Conservation (phyloP, 2,329 filamentous ascomycete genomes). For the Balansia obtecta region DNA sequence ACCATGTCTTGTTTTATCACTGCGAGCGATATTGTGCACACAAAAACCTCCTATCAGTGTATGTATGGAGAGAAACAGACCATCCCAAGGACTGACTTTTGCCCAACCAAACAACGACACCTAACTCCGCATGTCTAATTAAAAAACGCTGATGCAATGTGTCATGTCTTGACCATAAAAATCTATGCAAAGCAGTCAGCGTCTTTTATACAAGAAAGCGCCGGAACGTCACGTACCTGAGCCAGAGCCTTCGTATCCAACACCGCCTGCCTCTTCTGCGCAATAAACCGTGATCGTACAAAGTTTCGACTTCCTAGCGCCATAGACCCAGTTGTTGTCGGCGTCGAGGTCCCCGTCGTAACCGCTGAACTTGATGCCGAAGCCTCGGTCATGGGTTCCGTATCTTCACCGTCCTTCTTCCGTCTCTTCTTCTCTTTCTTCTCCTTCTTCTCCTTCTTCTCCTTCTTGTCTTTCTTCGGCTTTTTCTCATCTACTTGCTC, state of each 20-base stretch:
- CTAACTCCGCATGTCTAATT: not conserved
- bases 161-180: constrained; percentile 50
- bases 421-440: constrained; percentile 35
- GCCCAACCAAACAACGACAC: no score
- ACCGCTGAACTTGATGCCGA: constrained; percentile 15
- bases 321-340: constrained; percentile 29
- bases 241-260: constrained; percentile 73
- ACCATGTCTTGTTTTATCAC: no score
- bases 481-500: constrained; percentile 18
- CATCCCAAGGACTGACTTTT: no score
- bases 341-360: constrained; percentile 24
- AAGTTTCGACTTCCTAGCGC: constrained; percentile 52
- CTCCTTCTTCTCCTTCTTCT: constrained; percentile 27
- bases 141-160: not conserved
- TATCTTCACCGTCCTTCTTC: constrained; percentile 26
- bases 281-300: constrained; percentile 71
- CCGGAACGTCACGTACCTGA: constrained; percentile 45
- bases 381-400: constrained; percentile 9
- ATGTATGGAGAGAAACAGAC: no score
- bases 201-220: not conserved
- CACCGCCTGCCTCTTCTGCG: constrained; percentile 74
- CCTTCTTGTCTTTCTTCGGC: constrained; percentile 28
- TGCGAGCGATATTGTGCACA: no score
- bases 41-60: no score
- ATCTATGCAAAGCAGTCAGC: constrained; percentile 32